Conservation (phyloP, 2,329 filamentous ascomycete genomes). For the Plectosphaerella sp. region DNA sequence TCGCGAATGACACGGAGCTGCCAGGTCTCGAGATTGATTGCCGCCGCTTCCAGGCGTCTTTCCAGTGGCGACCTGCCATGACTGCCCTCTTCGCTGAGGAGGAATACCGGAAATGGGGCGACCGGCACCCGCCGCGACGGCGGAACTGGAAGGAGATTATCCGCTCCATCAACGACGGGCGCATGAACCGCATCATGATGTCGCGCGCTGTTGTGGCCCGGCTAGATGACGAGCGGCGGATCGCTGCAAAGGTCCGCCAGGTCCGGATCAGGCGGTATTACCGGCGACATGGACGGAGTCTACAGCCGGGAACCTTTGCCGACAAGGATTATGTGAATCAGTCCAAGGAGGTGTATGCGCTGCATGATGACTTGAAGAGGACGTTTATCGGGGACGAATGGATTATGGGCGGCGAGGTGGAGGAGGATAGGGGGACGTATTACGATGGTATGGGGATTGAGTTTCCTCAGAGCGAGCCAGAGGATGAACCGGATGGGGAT, state of each 20-base stretch:
- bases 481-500: background rate
- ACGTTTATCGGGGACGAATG: slow-evolving; percentile 3
- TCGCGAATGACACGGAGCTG: slow-evolving; percentile 12
- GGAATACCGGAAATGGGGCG: slow-evolving; percentile 10
- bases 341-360: slow-evolving; percentile 1
- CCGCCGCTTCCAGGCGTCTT: slow-evolving; percentile 4
- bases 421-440: slow-evolving; percentile 1
- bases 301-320: background rate
- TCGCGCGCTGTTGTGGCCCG: slow-evolving; percentile 1
- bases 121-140: background rate
- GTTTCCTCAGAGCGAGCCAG: slow-evolving; percentile 1
- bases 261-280: slow-evolving; percentile 1
- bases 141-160: slow-evolving; percentile 1
- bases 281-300: background rate
- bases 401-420: slow-evolving; percentile 1
- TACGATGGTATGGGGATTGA: slow-evolving; percentile 1
- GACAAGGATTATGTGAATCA: background rate
- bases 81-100: slow-evolving; percentile 11
- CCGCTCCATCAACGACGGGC: background rate
- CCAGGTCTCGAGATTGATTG: slow-evolving; percentile 6
- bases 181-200: slow-evolving; percentile 1
- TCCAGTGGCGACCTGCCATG: slow-evolving; percentile 10
- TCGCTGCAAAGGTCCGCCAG: slow-evolving; percentile 3
- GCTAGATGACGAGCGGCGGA: background rate
- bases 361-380: background rate